A percentile compares a stretch with the other conserved stretches of the same genome.
Conservation (phyloP, 1,284 basidiomycete genomes). For the Porodaedalea pini region DNA sequence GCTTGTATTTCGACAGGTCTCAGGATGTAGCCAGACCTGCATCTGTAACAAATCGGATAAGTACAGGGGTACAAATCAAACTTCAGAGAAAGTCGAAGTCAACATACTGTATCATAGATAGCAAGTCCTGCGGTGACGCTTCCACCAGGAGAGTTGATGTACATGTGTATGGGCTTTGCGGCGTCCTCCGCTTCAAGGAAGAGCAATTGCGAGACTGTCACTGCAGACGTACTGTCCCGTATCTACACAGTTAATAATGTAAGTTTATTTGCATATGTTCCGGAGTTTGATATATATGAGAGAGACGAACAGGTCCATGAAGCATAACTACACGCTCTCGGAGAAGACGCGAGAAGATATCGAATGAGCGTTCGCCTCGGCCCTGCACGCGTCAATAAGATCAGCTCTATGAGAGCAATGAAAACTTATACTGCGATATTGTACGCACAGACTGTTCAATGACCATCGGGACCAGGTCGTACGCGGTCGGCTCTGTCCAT, state of each 20-base stretch:
- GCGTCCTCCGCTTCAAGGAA: conserved; percentile 94
- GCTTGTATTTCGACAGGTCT: conserved; percentile 10
- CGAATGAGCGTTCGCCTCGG: conserved; percentile 89
- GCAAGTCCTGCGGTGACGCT: conserved; percentile 91
- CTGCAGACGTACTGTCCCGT: conserved; percentile 77
- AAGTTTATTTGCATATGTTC: no score
- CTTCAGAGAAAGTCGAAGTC: neutral
- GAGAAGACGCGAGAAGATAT: conserved; percentile 89
- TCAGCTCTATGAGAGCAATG: neutral
- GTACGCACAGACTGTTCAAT: conserved; percentile 83
- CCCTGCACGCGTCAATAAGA: conserved; percentile 48
- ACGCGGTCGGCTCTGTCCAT: conserved; percentile 18
- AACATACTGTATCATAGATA: conserved; percentile 86
- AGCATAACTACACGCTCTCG: conserved; percentile 92
- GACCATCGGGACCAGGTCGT: conserved; percentile 78
- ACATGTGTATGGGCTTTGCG: conserved; percentile 86
- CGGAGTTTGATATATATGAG: conserved; percentile 6
- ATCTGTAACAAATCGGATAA: conserved; percentile 49
- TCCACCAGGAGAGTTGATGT: conserved; percentile 93
- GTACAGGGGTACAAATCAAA: conserved; percentile 13
- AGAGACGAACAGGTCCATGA: conserved; percentile 72
- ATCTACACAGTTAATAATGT: conserved; percentile 64
- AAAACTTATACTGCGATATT: neutral
- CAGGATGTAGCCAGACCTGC: conserved; percentile 50
- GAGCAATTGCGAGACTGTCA: conserved; percentile 85